phyloP scores from a whole-genome alignment of 2,329 filamentous ascomycete species.

The Scedosporium boydii region DNA sequence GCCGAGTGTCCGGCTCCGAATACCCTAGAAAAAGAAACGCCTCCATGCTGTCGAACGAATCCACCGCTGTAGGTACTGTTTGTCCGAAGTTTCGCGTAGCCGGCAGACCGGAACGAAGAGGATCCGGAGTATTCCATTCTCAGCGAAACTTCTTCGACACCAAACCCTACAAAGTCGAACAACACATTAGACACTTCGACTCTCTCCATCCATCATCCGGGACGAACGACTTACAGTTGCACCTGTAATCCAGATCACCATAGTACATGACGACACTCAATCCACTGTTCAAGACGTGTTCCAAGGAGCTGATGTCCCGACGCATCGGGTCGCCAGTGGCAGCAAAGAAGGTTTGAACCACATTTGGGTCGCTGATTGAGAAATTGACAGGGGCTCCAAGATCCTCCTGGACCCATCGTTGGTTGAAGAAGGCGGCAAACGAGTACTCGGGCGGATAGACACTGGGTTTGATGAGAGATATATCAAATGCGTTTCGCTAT shows the following conservation, averaged over 20 bases:
- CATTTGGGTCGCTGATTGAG: constrained; percentile 31
- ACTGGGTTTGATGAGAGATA: constrained; percentile 45
- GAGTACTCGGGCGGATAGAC: constrained; percentile 56
- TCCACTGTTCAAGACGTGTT: constrained; percentile 49
- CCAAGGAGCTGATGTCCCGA: constrained; percentile 34
- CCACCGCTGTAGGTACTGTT: constrained; percentile 62
- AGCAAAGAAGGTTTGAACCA: constrained; percentile 47
- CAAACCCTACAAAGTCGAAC: not conserved
- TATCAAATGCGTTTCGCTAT: constrained; percentile 44
- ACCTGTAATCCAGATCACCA: constrained; percentile 54
- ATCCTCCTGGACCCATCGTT: constrained; percentile 42
- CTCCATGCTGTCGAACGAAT: constrained; percentile 66
- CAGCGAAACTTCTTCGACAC: constrained; percentile 23
- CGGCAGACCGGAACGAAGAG: constrained; percentile 30
- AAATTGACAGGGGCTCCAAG: constrained; percentile 56
- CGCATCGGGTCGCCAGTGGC: constrained; percentile 46
- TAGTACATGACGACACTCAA: constrained; percentile 66
- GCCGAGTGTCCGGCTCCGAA: constrained; percentile 59
- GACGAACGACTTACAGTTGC: constrained; percentile 38
- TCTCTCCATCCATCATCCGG: constrained; percentile 13
- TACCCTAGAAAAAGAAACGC: constrained; percentile 58
- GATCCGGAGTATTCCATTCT: constrained; percentile 41
- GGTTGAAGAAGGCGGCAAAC: constrained; percentile 55
- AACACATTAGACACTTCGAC: not conserved
- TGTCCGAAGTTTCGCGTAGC: constrained; percentile 63